Conservation (phyloP, 75 land plant species). For the Pinus tabuliformis region DNA sequence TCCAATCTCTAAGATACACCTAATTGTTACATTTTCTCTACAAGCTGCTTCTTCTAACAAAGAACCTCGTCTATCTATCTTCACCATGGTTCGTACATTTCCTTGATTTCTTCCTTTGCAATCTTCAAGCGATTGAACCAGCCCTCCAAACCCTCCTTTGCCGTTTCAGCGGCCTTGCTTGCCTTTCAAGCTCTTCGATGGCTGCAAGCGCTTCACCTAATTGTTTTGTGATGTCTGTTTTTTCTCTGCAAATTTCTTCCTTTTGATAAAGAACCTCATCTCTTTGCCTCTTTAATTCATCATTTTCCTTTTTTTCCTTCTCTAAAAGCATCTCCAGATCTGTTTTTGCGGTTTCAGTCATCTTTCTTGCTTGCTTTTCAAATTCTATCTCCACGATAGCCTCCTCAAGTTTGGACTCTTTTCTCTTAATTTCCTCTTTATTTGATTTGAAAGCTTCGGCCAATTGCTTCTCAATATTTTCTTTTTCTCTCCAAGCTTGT, state of each 20-base stretch:
- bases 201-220: background rate
- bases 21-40: conserved; percentile 22
- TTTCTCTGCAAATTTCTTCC: conserved; percentile 35
- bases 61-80: conserved; percentile 47
- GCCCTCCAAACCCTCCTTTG: background rate
- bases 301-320: conserved; percentile 7
- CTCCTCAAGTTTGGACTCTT: conserved; percentile 26
- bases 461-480: background rate
- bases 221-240: background rate
- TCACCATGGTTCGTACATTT: conserved; percentile 15
- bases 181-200: no score
- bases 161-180: no score
- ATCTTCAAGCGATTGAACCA: background rate
- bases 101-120: background rate
- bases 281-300: conserved; percentile 37
- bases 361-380: background rate
- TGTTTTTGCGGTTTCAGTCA: background rate
- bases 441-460: conserved; percentile 19
- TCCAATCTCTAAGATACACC: no score
- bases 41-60: conserved; percentile 24
- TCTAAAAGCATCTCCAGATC: background rate
- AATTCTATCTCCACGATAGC: background rate
- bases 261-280: conserved; percentile 37
- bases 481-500: background rate
- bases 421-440: conserved; percentile 23